Evolutionary conservation across 2,329 filamentous ascomycete genomes (phyloP), one percentile per base, ranked within the genome.

Genomic region (Pseudogymnoascus sp.): DNA sequence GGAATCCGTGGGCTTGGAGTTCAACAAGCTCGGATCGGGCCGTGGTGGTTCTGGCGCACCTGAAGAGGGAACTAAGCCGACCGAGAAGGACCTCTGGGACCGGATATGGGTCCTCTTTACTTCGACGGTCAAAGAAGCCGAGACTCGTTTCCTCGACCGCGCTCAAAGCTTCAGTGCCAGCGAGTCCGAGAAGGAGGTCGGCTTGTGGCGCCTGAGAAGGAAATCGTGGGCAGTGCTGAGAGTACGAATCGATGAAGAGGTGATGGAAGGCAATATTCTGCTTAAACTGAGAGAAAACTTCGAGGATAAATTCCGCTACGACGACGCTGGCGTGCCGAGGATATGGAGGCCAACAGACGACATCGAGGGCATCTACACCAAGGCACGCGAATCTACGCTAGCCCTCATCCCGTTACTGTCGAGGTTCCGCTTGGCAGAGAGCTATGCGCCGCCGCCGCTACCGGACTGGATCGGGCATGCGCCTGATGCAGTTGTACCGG

Each of bases 291-390:
- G 95, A 37, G 95, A 99, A 76, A 97, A 97, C 78, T 99, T 99
- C 69, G 95, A 99, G 77, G 95, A 99, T 79, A 97, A 96, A 77
- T 99, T 99, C 83, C 88, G 95, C 67, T 99, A 99, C 71, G 95
- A 99, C 71, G 93, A 97, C 65, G 87, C 87, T 6, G 95, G 95
- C 26, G 95, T 99, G 4, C 95, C 95, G 4, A 85, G 95, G 65
- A 96, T 99, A 76, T 99, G 95, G 95, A 87, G 93, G 23, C 95
- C 95, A 1, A 93, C 88, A 1, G 95, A 99, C 73, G 95, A 99
- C 72, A 99, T 99, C 65, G 95, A 99, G 78, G 93, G 93, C 53
- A 80, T 96, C 44, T 99, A 97, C 76, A 97, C 92, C 37, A 88
- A 87, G 67, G 93, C 95, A 3, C 86, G 93, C 67, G 93, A 97